A percentile compares a stretch with the other conserved stretches of the same genome.
phyloP scores from a whole-genome alignment of 140 eudicot species.

The Anethum foeniculum region DNA sequence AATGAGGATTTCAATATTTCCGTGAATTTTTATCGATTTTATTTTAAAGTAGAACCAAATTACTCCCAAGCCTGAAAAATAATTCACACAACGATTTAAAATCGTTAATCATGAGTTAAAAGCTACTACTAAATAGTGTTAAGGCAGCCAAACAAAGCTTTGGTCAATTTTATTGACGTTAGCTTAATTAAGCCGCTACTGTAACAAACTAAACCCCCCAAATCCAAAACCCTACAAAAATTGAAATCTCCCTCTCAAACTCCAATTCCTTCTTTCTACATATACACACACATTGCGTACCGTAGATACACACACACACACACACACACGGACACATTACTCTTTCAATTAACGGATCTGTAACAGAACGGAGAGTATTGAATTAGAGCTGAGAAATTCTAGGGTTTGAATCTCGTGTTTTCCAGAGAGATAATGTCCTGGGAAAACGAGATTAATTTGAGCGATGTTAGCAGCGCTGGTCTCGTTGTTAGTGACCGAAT shows the following conservation, averaged over 20 bases:
- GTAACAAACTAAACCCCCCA: slow-evolving; percentile 7
- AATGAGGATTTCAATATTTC: no score
- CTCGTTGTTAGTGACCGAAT: slow-evolving; percentile 69
- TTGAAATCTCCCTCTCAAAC: slow-evolving; percentile 14
- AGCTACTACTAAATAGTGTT: no score
- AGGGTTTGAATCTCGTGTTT: slow-evolving; percentile 3
- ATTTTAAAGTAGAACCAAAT: no score
- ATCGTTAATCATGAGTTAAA: no score
- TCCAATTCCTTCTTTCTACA: neutral
- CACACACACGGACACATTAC: neutral
- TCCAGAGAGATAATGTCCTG: slow-evolving; percentile 32
- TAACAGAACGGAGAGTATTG: no score
- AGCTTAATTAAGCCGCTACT: slow-evolving; percentile 9
- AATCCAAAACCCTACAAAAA: slow-evolving; percentile 8
- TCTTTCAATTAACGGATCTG: neutral
- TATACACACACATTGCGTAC: neutral
- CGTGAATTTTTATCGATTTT: no score
- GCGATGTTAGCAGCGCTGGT: slow-evolving; percentile 76
- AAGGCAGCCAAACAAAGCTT: no score
- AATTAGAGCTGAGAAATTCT: slow-evolving; percentile 12
- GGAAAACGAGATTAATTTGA: slow-evolving; percentile 62
- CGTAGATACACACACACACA: neutral
- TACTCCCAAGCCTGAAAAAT: no score
- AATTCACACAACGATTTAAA: no score
- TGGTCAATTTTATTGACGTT: neutral